Conservation (phyloP, 2,329 filamentous ascomycete species). For the Pseudocercospora pini-densiflorae region DNA sequence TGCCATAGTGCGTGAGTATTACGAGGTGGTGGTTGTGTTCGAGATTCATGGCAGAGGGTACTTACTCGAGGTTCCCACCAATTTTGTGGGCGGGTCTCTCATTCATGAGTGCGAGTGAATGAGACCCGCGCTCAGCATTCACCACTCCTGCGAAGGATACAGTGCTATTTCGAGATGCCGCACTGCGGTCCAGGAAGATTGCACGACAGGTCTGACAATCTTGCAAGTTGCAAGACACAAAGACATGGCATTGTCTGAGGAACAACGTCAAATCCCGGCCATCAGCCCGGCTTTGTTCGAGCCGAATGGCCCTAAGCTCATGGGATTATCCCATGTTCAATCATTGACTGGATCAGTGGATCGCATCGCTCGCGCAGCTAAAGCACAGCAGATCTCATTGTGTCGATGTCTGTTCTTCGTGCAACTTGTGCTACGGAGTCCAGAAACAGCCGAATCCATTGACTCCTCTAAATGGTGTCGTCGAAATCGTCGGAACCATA, state of each 20-base stretch:
- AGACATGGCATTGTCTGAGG: not conserved
- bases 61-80: not conserved
- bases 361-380: not conserved
- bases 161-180: not conserved
- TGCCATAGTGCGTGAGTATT: not conserved
- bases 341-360: not conserved
- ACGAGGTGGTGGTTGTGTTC: too few species aligned
- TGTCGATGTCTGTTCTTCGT: not conserved
- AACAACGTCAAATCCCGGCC: not conserved
- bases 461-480: not conserved
- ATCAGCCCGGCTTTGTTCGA: not conserved
- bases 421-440: not conserved
- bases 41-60: too few species aligned
- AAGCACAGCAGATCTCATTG: not conserved
- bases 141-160: not conserved
- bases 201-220: not conserved
- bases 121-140: not conserved
- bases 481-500: constrained; percentile 14
- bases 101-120: constrained; percentile 1
- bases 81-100: not conserved
- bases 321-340: not conserved
- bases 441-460: not conserved
- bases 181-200: not conserved
- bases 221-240: not conserved
- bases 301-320: not conserved